Conservation (phyloP, 2,329 filamentous ascomycete genomes). For the Phoma sp. region DNA sequence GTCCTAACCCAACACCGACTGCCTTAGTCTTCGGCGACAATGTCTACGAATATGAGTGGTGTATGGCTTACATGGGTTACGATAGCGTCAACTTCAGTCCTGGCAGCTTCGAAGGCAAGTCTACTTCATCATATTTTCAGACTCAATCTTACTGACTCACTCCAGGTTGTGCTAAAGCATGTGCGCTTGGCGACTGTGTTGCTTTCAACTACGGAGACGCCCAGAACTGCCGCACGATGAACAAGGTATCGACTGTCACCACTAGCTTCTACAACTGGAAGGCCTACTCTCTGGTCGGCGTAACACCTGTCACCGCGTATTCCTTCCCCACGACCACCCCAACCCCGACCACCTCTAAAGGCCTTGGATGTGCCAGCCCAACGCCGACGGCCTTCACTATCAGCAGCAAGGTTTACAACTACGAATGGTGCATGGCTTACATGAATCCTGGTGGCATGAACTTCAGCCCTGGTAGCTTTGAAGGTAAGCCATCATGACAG, state of each 20-base stretch:
- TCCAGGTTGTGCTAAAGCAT: no score
- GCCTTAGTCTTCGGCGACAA: neutral
- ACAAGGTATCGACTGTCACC: no score
- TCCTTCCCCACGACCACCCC: no score
- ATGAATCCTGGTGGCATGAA: neutral
- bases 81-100: neutral
- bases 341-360: neutral
- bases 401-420: neutral
- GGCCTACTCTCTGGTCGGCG: no score
- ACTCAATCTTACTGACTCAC: no score
- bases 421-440: neutral
- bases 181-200: no score
- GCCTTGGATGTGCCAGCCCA: neutral
- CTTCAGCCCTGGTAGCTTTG: neutral
- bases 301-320: no score
- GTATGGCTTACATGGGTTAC: neutral
- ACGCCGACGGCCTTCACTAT: neutral
- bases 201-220: no score
- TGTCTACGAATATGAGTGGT: neutral
- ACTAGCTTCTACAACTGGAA: no score
- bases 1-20: neutral
- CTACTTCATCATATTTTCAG: no score
- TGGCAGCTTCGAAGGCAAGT: neutral
- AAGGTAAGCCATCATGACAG: neutral
- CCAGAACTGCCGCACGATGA: no score